Conservation (phyloP, 768 basidiomycete species). For the Phylloporus arenicola region DNA sequence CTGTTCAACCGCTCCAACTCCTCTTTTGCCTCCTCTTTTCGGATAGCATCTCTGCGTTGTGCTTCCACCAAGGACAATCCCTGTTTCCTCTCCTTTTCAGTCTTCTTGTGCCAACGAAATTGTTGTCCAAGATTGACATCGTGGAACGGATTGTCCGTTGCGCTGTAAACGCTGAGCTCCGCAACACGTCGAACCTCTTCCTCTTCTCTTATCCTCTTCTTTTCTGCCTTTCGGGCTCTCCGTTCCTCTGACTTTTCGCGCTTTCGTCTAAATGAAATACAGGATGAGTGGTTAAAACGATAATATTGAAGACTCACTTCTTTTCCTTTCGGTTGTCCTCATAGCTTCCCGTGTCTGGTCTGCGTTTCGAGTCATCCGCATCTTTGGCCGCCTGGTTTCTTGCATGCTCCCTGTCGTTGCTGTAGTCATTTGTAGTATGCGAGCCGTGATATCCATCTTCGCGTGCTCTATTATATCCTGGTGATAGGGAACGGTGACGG, state of each 20-base stretch:
- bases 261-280: slow-evolving; percentile 52
- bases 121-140: slow-evolving; percentile 95
- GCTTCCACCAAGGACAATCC: slow-evolving; percentile 78
- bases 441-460: slow-evolving; percentile 32
- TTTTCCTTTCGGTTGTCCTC: slow-evolving; percentile 37
- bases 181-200: slow-evolving; percentile 91
- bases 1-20: slow-evolving; percentile 89
- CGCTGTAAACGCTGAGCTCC: slow-evolving; percentile 94
- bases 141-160: slow-evolving; percentile 96
- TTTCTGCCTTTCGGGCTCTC: slow-evolving; percentile 81
- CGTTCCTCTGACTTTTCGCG: slow-evolving; percentile 86
- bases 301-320: slow-evolving; percentile 35
- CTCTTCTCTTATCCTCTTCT: slow-evolving; percentile 74
- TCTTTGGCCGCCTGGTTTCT: slow-evolving; percentile 26
- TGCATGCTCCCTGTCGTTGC: slow-evolving; percentile 18
- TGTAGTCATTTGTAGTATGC: slow-evolving; percentile 29
- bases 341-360: slow-evolving; percentile 18
- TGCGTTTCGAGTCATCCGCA: slow-evolving; percentile 27
- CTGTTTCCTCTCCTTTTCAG: slow-evolving; percentile 88
- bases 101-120: slow-evolving; percentile 99
- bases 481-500: slow-evolving; percentile 46
- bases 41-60: slow-evolving; percentile 69
- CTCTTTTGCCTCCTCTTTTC: slow-evolving; percentile 89
- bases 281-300: not conserved
- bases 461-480: slow-evolving; percentile 20